Evolutionary conservation across 352 stramenopile species (phyloP), one percentile per base, ranked within the genome.

Genomic region (Pythium utonaiense): DNA sequence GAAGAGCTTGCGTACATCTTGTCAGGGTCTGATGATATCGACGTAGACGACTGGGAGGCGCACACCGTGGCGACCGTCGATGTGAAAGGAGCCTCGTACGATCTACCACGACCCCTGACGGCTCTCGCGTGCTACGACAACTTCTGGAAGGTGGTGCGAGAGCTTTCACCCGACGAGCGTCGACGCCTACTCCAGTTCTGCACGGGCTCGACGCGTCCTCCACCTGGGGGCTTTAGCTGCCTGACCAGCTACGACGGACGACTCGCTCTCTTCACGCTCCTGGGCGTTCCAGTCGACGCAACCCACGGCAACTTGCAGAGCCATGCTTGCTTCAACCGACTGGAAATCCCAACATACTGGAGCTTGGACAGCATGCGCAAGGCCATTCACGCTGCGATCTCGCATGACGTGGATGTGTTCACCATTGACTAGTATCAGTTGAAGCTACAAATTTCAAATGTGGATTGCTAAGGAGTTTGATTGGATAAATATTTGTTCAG

Each of bases 1-100:
- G 89, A 97, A 69, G 91, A 98, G 69, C 69, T 98, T 3, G 93
- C 98, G 65, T 71, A 98, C 34, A 66, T 98, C 9, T 79, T 98
- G 57, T 97, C 88, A 50, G 93, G 91, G 14, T 67, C 97, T 36
- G 88, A 93, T 4, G 75, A 83, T 56, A 97, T 98, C 60, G 81
- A 97, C 53, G 89, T 98, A 42, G 74, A 92, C 21, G 93, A 98
- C 66, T 98, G 93, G 93, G 83, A 86, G 61, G 66, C 65, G 21
- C 69, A 97, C 58, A 97, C 91, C 1, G 59, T 60, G 16, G 56
- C 41, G 21, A 57, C 53, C 14, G n/a, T n/a, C n/a, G n/a, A n/a
- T n/a, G n/a, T n/a, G n/a, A n/a, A n/a, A 62, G 45, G 41, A 57
- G 44, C 42, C 52, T 62, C 14, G 44, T 50, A 10, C n/a, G n/a